phyloP scores from a whole-genome alignment of 2,329 filamentous ascomycete species.

The Monosporascus sp. region DNA sequence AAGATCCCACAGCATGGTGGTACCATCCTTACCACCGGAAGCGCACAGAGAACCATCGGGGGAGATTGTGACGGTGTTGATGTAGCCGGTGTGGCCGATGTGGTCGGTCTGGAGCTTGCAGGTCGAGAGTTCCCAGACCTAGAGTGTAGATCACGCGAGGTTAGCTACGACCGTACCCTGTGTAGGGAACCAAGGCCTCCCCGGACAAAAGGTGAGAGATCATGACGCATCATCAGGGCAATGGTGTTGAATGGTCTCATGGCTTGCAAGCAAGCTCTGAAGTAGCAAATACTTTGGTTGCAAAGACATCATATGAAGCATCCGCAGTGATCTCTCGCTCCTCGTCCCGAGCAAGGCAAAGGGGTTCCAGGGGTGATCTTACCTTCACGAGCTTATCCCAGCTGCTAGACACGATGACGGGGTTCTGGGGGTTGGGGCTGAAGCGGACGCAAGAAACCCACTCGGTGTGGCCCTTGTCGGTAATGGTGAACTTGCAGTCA shows the following conservation, averaged over 20 bases:
- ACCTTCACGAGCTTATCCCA: constrained; percentile 99
- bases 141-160: constrained; percentile 7
- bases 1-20: constrained; percentile 99
- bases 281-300: constrained; percentile 99
- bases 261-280: constrained; percentile 84
- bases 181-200: neutral
- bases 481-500: constrained; percentile 99
- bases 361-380: constrained; percentile 19
- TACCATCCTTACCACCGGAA: constrained; percentile 98
- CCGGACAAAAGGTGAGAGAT: neutral
- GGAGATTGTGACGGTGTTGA: constrained; percentile 99
- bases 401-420: constrained; percentile 95
- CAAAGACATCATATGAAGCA: constrained; percentile 81
- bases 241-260: constrained; percentile 98
- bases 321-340: constrained; percentile 8
- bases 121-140: constrained; percentile 99
- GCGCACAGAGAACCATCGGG: constrained; percentile 98
- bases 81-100: constrained; percentile 99
- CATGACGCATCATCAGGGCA: constrained; percentile 61
- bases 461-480: constrained; percentile 99
- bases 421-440: constrained; percentile 99
- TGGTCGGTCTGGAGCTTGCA: constrained; percentile 99
- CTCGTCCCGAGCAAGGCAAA: constrained; percentile 1
- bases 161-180: neutral
- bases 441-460: constrained; percentile 99